Conservation (phyloP, 2,329 filamentous ascomycete genomes). For the Emmonsia crescens region DNA sequence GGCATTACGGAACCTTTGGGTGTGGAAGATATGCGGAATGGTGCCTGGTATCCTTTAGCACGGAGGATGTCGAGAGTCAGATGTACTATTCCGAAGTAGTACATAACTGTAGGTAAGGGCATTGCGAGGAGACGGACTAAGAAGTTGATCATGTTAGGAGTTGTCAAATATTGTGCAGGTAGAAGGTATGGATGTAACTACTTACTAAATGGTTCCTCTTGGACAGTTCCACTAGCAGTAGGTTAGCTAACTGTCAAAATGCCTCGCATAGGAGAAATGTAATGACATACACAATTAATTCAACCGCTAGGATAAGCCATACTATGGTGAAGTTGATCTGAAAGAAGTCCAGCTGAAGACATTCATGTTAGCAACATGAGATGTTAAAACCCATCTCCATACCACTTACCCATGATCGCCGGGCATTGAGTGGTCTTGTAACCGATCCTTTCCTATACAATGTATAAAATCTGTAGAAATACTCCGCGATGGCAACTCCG, state of each 20-base stretch:
- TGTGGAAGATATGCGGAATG: constrained; percentile 54
- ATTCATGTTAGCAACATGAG: constrained; percentile 1
- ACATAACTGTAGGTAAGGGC: constrained; percentile 37
- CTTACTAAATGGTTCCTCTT: constrained; percentile 30
- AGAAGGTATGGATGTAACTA: background rate
- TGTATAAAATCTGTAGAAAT: constrained; percentile 32
- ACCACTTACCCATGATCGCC: constrained; percentile 30
- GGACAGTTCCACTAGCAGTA: constrained; percentile 29
- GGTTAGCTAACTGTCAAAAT: constrained; percentile 10
- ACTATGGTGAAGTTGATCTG: constrained; percentile 38
- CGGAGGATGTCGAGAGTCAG: constrained; percentile 34
- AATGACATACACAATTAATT: constrained; percentile 31
- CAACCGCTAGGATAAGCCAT: constrained; percentile 34
- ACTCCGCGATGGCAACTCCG: constrained; percentile 34
- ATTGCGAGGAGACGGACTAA: constrained; percentile 35
- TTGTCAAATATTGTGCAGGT: background rate
- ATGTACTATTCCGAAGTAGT: constrained; percentile 35
- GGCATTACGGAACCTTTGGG: constrained; percentile 48
- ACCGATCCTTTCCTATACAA: constrained; percentile 28
- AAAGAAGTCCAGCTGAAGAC: constrained; percentile 34
- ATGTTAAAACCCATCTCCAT: background rate
- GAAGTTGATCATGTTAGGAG: constrained; percentile 4
- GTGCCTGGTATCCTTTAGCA: constrained; percentile 37
- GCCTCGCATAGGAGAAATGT: background rate
- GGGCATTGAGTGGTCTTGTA: constrained; percentile 32